These are phyloP conservation scores for Vanderwaltozyma verrucispora DNA, from an alignment of 805 yeast species.

Conservation along the genomic window DNA sequence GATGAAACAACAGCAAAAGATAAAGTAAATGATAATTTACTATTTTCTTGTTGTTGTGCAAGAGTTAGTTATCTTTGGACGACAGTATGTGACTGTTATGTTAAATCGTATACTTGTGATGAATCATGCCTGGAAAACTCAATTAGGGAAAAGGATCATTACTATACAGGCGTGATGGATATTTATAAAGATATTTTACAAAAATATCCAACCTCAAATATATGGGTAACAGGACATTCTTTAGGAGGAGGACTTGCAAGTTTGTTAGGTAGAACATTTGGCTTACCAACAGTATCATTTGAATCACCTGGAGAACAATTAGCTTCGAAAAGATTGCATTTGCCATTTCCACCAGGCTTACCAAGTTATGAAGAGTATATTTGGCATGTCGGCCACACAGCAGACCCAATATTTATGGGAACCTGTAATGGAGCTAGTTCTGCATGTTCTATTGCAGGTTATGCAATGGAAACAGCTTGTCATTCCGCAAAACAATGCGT, in stretches of 20 bases:
- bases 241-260: constrained; percentile 83
- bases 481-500: constrained; percentile 83
- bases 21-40: constrained; percentile 73
- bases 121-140: constrained; percentile 78
- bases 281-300: constrained; percentile 80
- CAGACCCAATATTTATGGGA: constrained; percentile 95
- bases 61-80: constrained; percentile 85
- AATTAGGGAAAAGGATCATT: constrained; percentile 61
- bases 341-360: constrained; percentile 88
- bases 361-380: constrained; percentile 69
- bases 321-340: constrained; percentile 73
- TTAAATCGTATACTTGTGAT: constrained; percentile 75
- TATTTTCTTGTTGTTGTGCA: constrained; percentile 95
- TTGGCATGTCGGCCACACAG: constrained; percentile 95
- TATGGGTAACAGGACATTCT: constrained; percentile 95
- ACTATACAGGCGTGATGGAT: constrained; percentile 70
- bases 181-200: constrained; percentile 61
- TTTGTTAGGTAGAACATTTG: constrained; percentile 78
- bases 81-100: constrained; percentile 90
- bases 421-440: constrained; percentile 92
- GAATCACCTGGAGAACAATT: constrained; percentile 90
- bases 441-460: constrained; percentile 83
- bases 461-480: constrained; percentile 94
- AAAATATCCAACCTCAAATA: constrained; percentile 56
- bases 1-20: constrained; percentile 76